These are phyloP conservation scores for Ascocoryne sarcoides DNA, from an alignment of 2,329 filamentous ascomycete species.

Conservation along the genomic window DNA sequence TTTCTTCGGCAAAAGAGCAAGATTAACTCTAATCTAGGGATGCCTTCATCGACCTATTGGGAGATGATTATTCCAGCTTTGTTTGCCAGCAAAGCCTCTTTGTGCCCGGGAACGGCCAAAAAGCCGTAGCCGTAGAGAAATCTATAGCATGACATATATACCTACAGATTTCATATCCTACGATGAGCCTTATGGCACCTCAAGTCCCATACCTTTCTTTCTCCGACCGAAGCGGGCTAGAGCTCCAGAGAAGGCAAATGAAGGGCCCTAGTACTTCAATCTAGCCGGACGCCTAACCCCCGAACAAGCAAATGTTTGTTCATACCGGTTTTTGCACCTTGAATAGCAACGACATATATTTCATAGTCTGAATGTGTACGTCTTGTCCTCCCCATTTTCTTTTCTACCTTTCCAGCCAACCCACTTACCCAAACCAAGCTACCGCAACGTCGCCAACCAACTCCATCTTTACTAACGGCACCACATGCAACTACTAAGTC, in stretches of 20 bases:
- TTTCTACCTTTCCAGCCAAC: background rate
- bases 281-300: background rate
- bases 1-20: no score
- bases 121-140: slow-evolving; percentile 31
- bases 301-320: background rate
- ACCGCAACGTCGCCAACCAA: slow-evolving; percentile 44
- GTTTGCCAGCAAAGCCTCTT: slow-evolving; percentile 42
- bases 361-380: background rate
- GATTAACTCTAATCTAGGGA: no score
- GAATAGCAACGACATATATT: no score
- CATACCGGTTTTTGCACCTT: background rate
- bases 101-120: slow-evolving; percentile 35
- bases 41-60: slow-evolving; percentile 45
- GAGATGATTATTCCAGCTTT: slow-evolving; percentile 42
- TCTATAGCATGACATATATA: no score
- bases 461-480: slow-evolving; percentile 36
- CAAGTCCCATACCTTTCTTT: background rate
- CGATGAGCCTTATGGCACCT: slow-evolving; percentile 38
- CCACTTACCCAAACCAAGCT: slow-evolving; percentile 8
- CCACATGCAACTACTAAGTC: slow-evolving; percentile 36
- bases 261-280: background rate
- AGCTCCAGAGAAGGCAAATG: background rate
- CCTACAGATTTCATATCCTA: no score
- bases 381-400: background rate
- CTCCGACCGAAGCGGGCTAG: background rate